Evolutionary conservation across 345 rosid genomes (phyloP).

Genomic region (Gossypium turneri): DNA sequence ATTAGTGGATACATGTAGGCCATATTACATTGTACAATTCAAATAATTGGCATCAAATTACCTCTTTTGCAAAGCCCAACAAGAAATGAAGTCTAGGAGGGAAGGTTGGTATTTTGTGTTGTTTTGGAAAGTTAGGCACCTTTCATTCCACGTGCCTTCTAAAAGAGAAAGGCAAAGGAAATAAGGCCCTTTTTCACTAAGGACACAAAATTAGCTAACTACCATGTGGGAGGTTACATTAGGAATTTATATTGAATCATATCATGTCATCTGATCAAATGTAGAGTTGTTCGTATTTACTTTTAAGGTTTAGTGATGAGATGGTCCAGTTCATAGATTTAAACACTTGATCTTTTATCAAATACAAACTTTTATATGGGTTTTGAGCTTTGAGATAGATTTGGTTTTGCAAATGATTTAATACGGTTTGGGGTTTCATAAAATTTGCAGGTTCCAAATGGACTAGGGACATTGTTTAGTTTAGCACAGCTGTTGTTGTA

Average conservation of each 20-base stretch:
- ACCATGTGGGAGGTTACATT: no score
- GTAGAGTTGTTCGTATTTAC: no score
- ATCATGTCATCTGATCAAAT: no score
- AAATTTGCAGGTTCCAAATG: slow-evolving; percentile 60
- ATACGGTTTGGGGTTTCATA: not conserved
- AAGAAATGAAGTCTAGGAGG: not conserved
- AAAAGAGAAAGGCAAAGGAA: no score
- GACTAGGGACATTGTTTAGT: slow-evolving; percentile 53
- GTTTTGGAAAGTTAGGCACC: not conserved
- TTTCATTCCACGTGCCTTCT: not conserved
- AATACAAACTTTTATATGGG: not conserved
- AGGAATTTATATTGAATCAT: no score
- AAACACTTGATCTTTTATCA: not conserved
- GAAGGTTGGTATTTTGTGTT: not conserved
- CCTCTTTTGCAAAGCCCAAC: not conserved
- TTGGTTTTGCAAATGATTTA: not conserved
- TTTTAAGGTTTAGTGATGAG: no score
- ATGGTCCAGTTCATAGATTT: no score
- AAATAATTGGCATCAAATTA: not conserved
- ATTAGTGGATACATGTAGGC: not conserved
- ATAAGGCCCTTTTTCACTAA: no score
- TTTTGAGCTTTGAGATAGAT: not conserved
- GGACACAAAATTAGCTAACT: no score
- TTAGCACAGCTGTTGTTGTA: slow-evolving; percentile 59
- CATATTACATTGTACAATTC: not conserved